Conservation (phyloP, 306 rosid species). For the Cicer arietinum region DNA sequence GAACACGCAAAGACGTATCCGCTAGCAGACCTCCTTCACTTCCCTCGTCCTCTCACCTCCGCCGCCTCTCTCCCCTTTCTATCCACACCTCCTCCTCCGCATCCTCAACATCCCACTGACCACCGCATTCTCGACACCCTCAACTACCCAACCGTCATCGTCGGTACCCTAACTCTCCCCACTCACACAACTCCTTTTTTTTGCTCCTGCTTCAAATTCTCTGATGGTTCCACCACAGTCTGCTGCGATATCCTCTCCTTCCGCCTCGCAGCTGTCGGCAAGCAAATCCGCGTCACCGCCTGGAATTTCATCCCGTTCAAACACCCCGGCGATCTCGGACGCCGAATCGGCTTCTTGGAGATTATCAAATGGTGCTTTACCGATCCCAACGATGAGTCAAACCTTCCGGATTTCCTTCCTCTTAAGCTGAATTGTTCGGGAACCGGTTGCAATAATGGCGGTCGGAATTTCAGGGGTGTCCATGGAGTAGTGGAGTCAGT, state of each 20-base stretch:
- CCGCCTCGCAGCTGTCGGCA: constrained; percentile 49
- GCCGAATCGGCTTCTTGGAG: constrained; percentile 67
- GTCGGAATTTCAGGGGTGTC: constrained; percentile 44
- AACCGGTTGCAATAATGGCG: neutral
- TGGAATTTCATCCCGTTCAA: constrained; percentile 87
- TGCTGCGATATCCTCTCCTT: constrained; percentile 83
- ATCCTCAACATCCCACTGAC: neutral
- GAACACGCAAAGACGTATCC: constrained; percentile 43
- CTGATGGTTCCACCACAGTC: constrained; percentile 63
- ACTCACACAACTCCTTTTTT: constrained; percentile 6
- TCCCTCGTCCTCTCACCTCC: constrained; percentile 63
- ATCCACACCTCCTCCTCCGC: constrained; percentile 28
- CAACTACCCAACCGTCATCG: constrained; percentile 50
- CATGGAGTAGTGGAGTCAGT: constrained; percentile 66
- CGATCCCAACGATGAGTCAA: constrained; percentile 40
- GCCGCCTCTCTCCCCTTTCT: constrained; percentile 42
- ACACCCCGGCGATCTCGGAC: neutral
- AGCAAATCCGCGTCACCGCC: constrained; percentile 57
- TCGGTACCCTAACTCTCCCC: constrained; percentile 69
- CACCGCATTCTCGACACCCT: constrained; percentile 57
- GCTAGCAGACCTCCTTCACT: constrained; percentile 56
- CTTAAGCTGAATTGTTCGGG: constrained; percentile 31
- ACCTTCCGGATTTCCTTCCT: constrained; percentile 39
- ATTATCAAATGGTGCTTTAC: constrained; percentile 71
- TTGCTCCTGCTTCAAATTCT: constrained; percentile 78